These are phyloP conservation scores for Coniochaeta pulveracea DNA, from an alignment of 2,329 filamentous ascomycete genomes.

Conservation along the genomic window DNA sequence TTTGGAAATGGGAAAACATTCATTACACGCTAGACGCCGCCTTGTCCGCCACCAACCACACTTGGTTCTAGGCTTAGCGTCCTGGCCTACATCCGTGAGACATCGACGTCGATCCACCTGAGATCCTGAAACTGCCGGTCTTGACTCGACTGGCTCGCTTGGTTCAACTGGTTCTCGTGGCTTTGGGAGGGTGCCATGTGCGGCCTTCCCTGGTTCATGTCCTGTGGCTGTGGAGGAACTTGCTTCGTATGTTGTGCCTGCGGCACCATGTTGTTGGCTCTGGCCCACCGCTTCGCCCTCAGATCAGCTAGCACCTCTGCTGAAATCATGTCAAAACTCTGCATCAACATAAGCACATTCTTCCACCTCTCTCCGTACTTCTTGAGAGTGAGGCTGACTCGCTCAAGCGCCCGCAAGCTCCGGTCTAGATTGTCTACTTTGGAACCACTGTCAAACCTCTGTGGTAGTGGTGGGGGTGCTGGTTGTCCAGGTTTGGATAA, in stretches of 20 bases:
- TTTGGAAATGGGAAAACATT: too few species aligned
- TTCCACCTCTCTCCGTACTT: constrained; percentile 51
- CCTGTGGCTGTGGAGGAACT: too few species aligned
- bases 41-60: too few species aligned
- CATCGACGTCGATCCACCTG: constrained; percentile 1
- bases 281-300: constrained; percentile 23
- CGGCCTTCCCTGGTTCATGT: constrained; percentile 24
- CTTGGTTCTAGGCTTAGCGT: too few species aligned
- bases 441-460: constrained; percentile 19
- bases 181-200: constrained; percentile 16
- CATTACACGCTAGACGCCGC: too few species aligned
- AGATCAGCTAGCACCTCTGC: constrained; percentile 31
- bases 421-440: constrained; percentile 40
- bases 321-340: constrained; percentile 40
- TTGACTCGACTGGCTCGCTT: neutral
- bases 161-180: constrained; percentile 13
- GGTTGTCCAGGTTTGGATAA: constrained; percentile 31
- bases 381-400: constrained; percentile 39
- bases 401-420: constrained; percentile 42
- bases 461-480: constrained; percentile 40
- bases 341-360: constrained; percentile 39
- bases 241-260: too few species aligned
- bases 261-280: constrained; percentile 12
- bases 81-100: neutral
- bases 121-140: constrained; percentile 1